Conservation (phyloP, 768 basidiomycete species). For the Boletus huronensis region DNA sequence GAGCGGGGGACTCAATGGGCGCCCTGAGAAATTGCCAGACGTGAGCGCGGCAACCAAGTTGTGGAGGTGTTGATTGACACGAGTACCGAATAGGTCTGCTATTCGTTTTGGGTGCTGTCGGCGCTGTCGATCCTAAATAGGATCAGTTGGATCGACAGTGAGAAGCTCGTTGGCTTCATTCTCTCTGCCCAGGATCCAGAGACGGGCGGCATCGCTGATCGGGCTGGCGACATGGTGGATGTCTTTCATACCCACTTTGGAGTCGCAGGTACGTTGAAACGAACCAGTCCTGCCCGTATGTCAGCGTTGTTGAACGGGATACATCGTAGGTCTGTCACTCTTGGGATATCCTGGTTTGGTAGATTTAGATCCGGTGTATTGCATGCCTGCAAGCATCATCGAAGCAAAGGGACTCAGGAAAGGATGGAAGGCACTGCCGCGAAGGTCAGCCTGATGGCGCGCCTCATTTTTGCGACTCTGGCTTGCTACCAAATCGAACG, state of each 20-base stretch:
- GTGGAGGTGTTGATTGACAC: neutral
- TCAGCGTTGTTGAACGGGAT: neutral
- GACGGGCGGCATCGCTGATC: constrained; percentile 88
- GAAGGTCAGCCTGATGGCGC: constrained; percentile 18
- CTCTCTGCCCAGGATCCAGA: constrained; percentile 88
- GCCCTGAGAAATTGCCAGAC: constrained; percentile 97
- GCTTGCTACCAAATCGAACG: constrained; percentile 4
- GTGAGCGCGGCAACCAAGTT: constrained; percentile 44
- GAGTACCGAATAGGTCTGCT: constrained; percentile 57
- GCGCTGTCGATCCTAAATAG: constrained; percentile 80
- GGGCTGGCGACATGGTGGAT: constrained; percentile 90
- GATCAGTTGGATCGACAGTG: constrained; percentile 82
- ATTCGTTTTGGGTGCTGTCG: constrained; percentile 96
- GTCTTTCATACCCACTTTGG: constrained; percentile 98
- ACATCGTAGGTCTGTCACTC: constrained; percentile 68
- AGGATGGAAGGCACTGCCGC: constrained; percentile 33
- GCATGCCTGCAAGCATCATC: constrained; percentile 84
- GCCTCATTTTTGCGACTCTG: constrained; percentile 2
- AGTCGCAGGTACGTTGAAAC: constrained; percentile 58
- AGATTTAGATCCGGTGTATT: constrained; percentile 92
- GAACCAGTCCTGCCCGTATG: neutral
- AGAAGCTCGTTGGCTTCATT: constrained; percentile 78
- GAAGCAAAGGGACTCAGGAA: constrained; percentile 67
- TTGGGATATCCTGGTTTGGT: constrained; percentile 81
- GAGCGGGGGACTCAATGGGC: constrained; percentile 90